Conservation (phyloP, 2,329 filamentous ascomycete genomes). For the Verruconis gallopava region DNA sequence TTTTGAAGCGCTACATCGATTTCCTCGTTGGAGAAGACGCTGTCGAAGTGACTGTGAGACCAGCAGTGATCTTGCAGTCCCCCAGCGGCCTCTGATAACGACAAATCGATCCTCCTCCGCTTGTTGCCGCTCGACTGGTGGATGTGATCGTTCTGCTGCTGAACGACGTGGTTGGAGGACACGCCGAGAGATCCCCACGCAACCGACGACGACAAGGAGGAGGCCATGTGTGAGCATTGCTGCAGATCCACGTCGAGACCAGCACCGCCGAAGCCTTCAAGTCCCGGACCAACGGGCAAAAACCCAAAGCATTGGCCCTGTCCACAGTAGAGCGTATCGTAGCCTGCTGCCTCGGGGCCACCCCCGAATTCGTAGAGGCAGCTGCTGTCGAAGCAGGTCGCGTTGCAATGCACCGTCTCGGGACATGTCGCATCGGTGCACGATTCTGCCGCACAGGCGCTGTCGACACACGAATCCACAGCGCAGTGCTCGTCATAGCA, state of each 20-base stretch:
- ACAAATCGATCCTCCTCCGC: no score
- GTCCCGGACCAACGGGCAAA: background rate
- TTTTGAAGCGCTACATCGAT: no score
- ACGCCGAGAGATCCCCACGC: no score
- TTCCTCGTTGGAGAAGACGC: no score
- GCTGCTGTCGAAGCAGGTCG: constrained; percentile 1
- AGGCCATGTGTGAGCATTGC: no score
- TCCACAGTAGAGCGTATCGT: background rate
- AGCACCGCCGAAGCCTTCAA: no score
- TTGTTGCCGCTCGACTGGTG: background rate
- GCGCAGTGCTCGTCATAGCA: constrained; percentile 8
- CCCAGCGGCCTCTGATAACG: no score
- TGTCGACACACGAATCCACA: constrained; percentile 3
- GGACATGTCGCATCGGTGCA: constrained; percentile 2
- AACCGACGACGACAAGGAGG: no score
- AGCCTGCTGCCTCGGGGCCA: background rate
- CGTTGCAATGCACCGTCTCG: background rate
- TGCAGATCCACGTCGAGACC: no score
- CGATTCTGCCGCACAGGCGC: background rate
- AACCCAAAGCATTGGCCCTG: constrained; percentile 4
- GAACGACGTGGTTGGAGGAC: no score
- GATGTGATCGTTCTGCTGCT: background rate
- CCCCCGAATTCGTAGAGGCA: background rate
- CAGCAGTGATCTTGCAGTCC: no score
- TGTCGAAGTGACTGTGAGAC: no score